phyloP scores from a whole-genome alignment of 1,284 basidiomycete genomes.

The Ceratobasidium papillatum region DNA sequence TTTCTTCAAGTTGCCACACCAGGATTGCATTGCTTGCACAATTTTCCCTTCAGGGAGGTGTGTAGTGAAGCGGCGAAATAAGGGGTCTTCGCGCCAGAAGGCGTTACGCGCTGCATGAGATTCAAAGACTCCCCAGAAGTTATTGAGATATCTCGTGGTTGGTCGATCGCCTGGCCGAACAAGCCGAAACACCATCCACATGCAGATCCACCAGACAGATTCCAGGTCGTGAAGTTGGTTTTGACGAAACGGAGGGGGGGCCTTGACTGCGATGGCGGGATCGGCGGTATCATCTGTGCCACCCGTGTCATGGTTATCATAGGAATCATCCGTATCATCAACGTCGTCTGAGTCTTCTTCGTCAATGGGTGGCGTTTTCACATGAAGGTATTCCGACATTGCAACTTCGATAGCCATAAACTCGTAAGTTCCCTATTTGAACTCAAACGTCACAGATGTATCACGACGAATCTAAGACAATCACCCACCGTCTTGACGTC shows the following conservation, averaged over 20 bases:
- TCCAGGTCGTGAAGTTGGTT: constrained; percentile 15
- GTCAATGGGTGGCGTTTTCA: too few relatives aligned
- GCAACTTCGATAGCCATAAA: too few relatives aligned
- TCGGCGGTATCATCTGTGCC: too few relatives aligned
- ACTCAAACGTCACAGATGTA: too few relatives aligned
- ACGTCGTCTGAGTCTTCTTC: too few relatives aligned
- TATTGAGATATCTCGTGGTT: neutral
- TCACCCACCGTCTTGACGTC: constrained; percentile 10
- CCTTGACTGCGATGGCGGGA: too few relatives aligned
- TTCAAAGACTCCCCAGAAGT: neutral
- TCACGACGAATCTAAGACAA: neutral
- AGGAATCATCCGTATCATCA: too few relatives aligned
- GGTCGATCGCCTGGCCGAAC: neutral
- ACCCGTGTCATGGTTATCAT: too few relatives aligned
- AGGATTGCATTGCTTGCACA: neutral
- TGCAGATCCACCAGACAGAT: constrained; percentile 11
- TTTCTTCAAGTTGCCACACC: neutral
- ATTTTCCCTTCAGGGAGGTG: neutral
- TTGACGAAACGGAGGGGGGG: neutral
- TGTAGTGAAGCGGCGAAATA: neutral
- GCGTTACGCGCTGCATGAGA: neutral
- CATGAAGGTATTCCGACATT: too few relatives aligned
- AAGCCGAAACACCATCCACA: neutral
- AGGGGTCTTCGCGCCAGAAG: neutral
- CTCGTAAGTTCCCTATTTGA: neutral